Evolutionary conservation across 2,329 filamentous ascomycete species (phyloP), one percentile per base, ranked within the genome.

Genomic region (Cadophora sp.): DNA sequence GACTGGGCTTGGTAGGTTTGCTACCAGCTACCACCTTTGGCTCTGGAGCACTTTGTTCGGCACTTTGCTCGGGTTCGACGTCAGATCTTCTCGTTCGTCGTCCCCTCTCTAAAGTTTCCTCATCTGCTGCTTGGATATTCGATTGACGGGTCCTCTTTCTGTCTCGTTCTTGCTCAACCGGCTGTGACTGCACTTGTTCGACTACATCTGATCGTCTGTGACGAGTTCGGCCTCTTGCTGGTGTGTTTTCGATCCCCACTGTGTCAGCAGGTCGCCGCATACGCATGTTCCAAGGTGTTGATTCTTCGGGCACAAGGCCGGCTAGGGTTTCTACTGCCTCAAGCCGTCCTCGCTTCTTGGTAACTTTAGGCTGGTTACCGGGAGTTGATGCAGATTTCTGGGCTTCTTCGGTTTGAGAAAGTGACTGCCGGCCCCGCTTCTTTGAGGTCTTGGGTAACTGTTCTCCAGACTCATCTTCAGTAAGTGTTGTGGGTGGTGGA

Each of bases 131-230:
- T 43, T 65, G 62, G 27, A 45, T 22, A 33, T 69, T 62, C 22
- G 64, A 63, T 56, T 53, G 55, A 27, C 56, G 67, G 16, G 59
- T 67, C n/a, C 66, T 66, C 45, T 56, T 68, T 41, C 47, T 63
- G 18, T 53, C 51, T 45, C 20, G 62, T 22, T 64, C 62, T 50
- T 67, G 58, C 30, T 63, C 39, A 4, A 61, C 53, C 4, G 24
- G 4, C 22, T 62, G 20, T 33, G 36, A 47, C 33, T 7, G 11
- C 20, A 53, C 51, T 27, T 22, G n/a, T 30, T 51, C 39, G 27
- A 24, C 16, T 62, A 43, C 51, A 36, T 66, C 55, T 27, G 62
- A 47, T 22, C n/a, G 20, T 24, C 58, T 43, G 1, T 24, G 58
- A 41, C 65, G 66, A 48, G 60, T 33, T 41, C 63, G 56, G 16